phyloP scores from a whole-genome alignment of 495 filamentous ascomycete species.

The Penicillium cinerascens region DNA sequence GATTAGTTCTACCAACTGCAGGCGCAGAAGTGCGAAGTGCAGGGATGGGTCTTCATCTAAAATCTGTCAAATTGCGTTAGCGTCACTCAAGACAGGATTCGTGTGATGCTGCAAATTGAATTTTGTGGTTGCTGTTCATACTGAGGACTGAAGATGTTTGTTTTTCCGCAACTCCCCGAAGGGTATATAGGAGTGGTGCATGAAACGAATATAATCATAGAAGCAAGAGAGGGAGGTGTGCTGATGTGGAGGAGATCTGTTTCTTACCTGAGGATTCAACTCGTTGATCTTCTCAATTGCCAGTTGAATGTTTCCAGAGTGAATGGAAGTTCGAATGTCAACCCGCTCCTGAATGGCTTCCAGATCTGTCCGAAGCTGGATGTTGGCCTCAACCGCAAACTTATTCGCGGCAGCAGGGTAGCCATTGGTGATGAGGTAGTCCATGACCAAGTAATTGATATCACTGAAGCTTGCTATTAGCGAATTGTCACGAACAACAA shows the following conservation, averaged over 20 bases:
- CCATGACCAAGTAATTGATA: slow-evolving; percentile 92
- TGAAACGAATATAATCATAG: slow-evolving; percentile 97
- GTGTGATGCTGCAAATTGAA: slow-evolving; percentile 10
- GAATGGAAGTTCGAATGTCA: slow-evolving; percentile 75
- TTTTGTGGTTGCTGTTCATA: slow-evolving; percentile 67
- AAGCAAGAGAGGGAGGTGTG: slow-evolving; percentile 31
- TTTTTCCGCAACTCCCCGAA: slow-evolving; percentile 85
- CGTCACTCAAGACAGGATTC: slow-evolving; percentile 16
- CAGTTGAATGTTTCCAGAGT: slow-evolving; percentile 75
- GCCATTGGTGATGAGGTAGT: slow-evolving; percentile 94
- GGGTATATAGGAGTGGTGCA: slow-evolving; percentile 97
- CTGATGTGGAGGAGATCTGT: slow-evolving; percentile 7
- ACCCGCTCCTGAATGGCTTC: slow-evolving; percentile 73
- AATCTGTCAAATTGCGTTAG: slow-evolving; percentile 58
- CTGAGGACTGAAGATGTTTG: slow-evolving; percentile 91
- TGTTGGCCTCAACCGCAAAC: slow-evolving; percentile 90
- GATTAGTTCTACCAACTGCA: slow-evolving; percentile 93
- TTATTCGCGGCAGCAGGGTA: slow-evolving; percentile 91
- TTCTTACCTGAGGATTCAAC: slow-evolving; percentile 80
- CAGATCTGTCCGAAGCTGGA: slow-evolving; percentile 65
- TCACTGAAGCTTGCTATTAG: slow-evolving; percentile 60
- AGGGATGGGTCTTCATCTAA: slow-evolving; percentile 79
- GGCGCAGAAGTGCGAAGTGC: slow-evolving; percentile 84
- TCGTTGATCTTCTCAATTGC: slow-evolving; percentile 89
- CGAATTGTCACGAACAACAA: slow-evolving; percentile 12